Evolutionary conservation across 2,329 filamentous ascomycete genomes (phyloP), one percentile per base, ranked within the genome.

Genomic region (Madurella mycetomatis): DNA sequence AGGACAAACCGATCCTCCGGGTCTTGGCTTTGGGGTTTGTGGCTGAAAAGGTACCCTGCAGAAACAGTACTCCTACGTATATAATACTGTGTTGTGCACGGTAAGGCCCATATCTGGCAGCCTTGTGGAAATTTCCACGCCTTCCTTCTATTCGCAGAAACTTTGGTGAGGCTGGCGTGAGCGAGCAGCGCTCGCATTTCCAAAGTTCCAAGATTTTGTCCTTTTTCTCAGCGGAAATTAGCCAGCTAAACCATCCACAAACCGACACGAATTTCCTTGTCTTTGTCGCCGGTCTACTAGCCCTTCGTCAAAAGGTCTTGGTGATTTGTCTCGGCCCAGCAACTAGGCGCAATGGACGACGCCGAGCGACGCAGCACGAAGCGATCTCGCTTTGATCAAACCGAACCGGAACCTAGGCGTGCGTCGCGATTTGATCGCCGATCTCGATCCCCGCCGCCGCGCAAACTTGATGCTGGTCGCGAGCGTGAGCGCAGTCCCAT

Each of bases 371-470:
- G 84, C 58, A 78, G 77, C 57, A 76, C 78, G 57, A 95, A 95
- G 78, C 87, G 91, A 59, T 96, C 91, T 67, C 90, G 92, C 71
- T 96, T 97, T 73, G 92, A 97, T 69, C 90, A 95, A 72, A 94
- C 85, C 45, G 90, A 92, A 69, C 85, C 88, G 5, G 90, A 94
- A 67, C 84, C 87, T 54, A 86, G 85, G 66, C 80, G 85, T 63
- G 68, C 81, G 42, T 95, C 91, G 47, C 84, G 92, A 69, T 96
- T 96, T 72, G 92, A 96, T 73, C 85, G 92, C 65, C 87, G 94
- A 65, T 97, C 94, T 55, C 87, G 90, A 61, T 96, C 91, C 32
- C 91, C 91, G 18, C 81, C 83, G 25, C 72, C 79, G 25, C 80
- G 83, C 65, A 82, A 85, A 63, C 77, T 83, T 25, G 89, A 95